Evolutionary conservation across 768 basidiomycete species (phyloP).

Genomic region (Naganishia vaughanmartiniae): DNA sequence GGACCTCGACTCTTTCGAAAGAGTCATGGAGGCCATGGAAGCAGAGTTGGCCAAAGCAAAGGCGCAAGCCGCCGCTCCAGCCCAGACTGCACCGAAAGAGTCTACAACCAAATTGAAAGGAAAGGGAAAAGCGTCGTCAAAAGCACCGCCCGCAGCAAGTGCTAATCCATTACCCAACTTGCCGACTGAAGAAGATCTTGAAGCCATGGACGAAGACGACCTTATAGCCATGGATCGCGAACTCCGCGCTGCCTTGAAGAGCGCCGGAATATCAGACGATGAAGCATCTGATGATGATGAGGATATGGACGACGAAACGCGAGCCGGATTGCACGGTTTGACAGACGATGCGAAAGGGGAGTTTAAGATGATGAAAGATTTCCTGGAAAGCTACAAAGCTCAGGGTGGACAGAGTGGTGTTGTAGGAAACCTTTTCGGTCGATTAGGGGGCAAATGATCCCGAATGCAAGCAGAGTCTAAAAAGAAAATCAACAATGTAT

Average conservation of each 20-base stretch:
- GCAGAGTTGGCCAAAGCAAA: slow-evolving; percentile 60
- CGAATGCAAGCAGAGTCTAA: slow-evolving; percentile 40
- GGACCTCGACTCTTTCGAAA: slow-evolving; percentile 85
- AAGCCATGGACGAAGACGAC: slow-evolving; percentile 67
- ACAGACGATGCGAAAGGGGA: slow-evolving; percentile 56
- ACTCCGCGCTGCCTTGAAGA: slow-evolving; percentile 63
- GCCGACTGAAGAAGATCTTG: slow-evolving; percentile 56
- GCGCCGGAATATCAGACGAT: slow-evolving; percentile 59
- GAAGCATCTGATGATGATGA: slow-evolving; percentile 56
- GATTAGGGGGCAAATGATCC: slow-evolving; percentile 61
- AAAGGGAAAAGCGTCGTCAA: slow-evolving; percentile 35
- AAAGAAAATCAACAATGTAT: neutral
- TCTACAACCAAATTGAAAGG: slow-evolving; percentile 25
- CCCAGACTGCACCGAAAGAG: neutral
- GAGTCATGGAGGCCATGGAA: slow-evolving; percentile 95
- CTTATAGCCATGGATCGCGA: slow-evolving; percentile 79
- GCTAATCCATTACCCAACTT: slow-evolving; percentile 39
- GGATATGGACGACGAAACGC: slow-evolving; percentile 48
- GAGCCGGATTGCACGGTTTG: slow-evolving; percentile 35
- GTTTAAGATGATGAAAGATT: slow-evolving; percentile 92
- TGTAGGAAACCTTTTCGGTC: slow-evolving; percentile 81
- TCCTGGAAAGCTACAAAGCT: slow-evolving; percentile 91
- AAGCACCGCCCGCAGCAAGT: neutral
- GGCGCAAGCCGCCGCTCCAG: slow-evolving; percentile 17
- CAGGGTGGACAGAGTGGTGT: slow-evolving; percentile 88